Percentiles rank a stretch among this genome's conserved stretches.
phyloP scores from a whole-genome alignment of 2,329 filamentous ascomycete species.

The Aspergillus alliaceus region DNA sequence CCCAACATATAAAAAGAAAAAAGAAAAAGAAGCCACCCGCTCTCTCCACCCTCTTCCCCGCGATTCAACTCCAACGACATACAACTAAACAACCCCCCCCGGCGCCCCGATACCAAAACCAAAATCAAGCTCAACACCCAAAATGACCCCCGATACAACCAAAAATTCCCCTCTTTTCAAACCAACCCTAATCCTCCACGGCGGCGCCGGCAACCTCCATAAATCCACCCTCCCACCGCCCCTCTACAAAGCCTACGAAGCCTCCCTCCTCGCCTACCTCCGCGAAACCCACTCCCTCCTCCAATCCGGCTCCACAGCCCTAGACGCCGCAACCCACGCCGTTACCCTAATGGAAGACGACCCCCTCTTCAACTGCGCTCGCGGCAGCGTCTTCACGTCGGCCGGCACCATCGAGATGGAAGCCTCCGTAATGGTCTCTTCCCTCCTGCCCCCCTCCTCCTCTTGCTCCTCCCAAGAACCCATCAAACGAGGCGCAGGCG shows the following conservation, averaged over 20 bases:
- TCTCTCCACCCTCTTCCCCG: too few species aligned
- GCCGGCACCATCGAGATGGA: conserved; percentile 84
- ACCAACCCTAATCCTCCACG: conserved; percentile 69
- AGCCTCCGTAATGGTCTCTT: conserved; percentile 80
- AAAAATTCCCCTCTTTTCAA: conserved; percentile 27
- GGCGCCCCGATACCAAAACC: background rate
- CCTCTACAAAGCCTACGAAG: conserved; percentile 59
- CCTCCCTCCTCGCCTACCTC: conserved; percentile 63
- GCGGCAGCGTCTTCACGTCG: conserved; percentile 82
- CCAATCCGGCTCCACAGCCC: conserved; percentile 54
- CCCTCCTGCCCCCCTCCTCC: conserved; percentile 3
- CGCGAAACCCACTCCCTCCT: conserved; percentile 45
- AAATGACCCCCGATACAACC: background rate
- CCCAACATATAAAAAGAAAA: too few species aligned
- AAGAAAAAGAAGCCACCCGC: too few species aligned
- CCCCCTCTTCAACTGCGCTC: conserved; percentile 79
- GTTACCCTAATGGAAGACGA: conserved; percentile 76
- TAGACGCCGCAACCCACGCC: conserved; percentile 74
- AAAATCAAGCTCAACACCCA: background rate
- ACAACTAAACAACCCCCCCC: too few species aligned
- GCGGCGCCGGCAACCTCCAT: conserved; percentile 70
- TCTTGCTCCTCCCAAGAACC: conserved; percentile 36
- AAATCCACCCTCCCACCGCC: conserved; percentile 59
- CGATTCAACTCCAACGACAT: too few species aligned
- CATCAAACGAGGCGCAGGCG: conserved; percentile 75